Evolutionary conservation across 2,329 filamentous ascomycete genomes (phyloP), one percentile per base, ranked within the genome.

Genomic region (Fusarium verrucosum): DNA sequence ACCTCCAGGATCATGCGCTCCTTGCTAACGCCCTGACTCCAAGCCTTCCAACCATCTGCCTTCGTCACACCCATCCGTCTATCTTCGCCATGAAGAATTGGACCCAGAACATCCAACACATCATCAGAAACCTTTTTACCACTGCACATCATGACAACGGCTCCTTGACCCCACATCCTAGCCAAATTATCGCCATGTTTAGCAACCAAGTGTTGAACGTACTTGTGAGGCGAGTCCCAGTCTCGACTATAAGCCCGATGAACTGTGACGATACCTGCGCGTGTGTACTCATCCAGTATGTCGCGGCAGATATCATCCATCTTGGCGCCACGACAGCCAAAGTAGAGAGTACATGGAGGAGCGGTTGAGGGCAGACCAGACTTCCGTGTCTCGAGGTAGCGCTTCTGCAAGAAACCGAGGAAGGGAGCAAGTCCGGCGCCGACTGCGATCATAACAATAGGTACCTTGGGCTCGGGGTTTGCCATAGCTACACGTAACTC

Each of bases 1-100:
- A 58, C 55, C n/a, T 58, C 55, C 25, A 58, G 4, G 5, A 58
- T 58, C 28, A 58, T 17, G 1, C 55, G 36, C 13, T 51, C 53
- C 10, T 58, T 58, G 3, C 20, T 10, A 2, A 51, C 20, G 7
- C 14, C 47, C 5, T 51, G 25, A 3, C 16, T 51, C 55, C 55
- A 58, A 14, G 35, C 26, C 17, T 58, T 33, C 33, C 26, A 47
- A 5, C 16, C 17, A 1, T 20, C 23, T 5, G 7, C 30, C 16
- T 6, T 23, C 0, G 55, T 58, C 0, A 22, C 3, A 0, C 45
- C 37, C 7, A 26, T 13, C 0, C 43, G 19, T 23, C 11, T 51
- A 9, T 58, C 55, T 8, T 58, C 55, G 8, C 14, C 14, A 8
- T 37, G 56, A 5, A 58, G 30, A 1, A 58, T 43, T 2, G 55